Evolutionary conservation across 2,329 filamentous ascomycete genomes (phyloP).

Genomic region (Botrytis cinerea): DNA sequence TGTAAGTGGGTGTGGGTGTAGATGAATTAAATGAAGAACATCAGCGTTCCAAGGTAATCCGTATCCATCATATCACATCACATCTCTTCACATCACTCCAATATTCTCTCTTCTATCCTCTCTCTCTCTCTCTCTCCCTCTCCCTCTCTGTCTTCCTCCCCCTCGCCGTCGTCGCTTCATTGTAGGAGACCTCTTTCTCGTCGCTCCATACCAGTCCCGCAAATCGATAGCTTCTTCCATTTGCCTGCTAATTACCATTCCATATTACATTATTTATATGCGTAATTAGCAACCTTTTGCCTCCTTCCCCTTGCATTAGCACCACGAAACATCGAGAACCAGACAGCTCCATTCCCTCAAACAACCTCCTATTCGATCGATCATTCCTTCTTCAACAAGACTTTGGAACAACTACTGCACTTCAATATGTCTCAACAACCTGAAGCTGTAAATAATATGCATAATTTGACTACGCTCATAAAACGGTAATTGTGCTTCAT

Average conservation of each 20-base stretch:
- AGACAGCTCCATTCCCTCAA: neutral
- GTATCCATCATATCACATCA: neutral
- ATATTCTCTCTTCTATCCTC: neutral
- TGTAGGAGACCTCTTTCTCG: neutral
- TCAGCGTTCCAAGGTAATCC: neutral
- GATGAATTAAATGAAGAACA: neutral
- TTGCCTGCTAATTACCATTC: neutral
- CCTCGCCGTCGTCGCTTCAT: neutral
- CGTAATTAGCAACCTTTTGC: neutral
- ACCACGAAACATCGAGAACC: neutral
- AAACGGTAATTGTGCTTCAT: slow-evolving; percentile 71
- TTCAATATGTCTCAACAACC: slow-evolving; percentile 50
- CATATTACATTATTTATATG: neutral
- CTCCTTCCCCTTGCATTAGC: slow-evolving; percentile 12
- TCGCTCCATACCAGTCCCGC: neutral
- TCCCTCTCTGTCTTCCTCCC: neutral
- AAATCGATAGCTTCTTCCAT: neutral
- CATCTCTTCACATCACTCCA: neutral
- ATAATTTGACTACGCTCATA: slow-evolving; percentile 95
- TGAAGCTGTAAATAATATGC: slow-evolving; percentile 74
- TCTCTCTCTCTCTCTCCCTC: neutral
- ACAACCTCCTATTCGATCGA: neutral
- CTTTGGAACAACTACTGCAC: slow-evolving; percentile 28
- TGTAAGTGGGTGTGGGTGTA: neutral
- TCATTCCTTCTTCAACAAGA: slow-evolving; percentile 5